Percentiles rank a stretch among this genome's conserved stretches.
Conservation (phyloP, 2,329 filamentous ascomycete genomes). For the Cryphonectria parasitica region DNA sequence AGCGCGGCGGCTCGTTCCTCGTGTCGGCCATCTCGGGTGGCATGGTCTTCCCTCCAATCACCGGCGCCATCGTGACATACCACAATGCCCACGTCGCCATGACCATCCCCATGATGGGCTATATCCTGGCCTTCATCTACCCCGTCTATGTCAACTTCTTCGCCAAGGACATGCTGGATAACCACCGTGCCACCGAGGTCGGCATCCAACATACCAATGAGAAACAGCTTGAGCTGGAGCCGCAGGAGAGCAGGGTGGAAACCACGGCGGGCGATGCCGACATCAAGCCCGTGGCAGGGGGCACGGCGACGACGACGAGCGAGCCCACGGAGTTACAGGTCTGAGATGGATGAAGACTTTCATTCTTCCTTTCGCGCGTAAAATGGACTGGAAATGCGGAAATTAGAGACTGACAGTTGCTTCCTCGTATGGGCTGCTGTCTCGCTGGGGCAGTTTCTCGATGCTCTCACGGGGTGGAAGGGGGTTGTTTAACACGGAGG, state of each 20-base stretch:
- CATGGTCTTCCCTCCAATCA: conserved; percentile 58
- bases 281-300: background rate
- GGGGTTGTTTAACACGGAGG: background rate
- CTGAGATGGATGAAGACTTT: background rate
- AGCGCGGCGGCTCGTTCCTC: conserved; percentile 57
- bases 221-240: conserved; percentile 36
- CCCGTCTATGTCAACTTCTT: conserved; percentile 40
- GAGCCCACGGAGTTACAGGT: conserved; percentile 1
- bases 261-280: background rate
- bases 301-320: background rate
- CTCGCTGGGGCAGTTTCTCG: background rate
- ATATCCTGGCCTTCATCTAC: conserved; percentile 36
- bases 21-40: conserved; percentile 59
- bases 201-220: conserved; percentile 33
- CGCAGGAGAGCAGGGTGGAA: conserved; percentile 29
- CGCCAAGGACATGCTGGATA: conserved; percentile 38
- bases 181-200: conserved; percentile 36
- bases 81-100: conserved; percentile 35
- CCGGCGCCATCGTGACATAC: conserved; percentile 40
- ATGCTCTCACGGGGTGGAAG: background rate
- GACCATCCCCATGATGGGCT: conserved; percentile 38
- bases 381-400: background rate
- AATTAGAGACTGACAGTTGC: background rate
- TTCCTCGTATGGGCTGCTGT: background rate
- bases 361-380: background rate